Conservation (phyloP, 345 rosid genomes). For the Geranium rotundifolium region DNA sequence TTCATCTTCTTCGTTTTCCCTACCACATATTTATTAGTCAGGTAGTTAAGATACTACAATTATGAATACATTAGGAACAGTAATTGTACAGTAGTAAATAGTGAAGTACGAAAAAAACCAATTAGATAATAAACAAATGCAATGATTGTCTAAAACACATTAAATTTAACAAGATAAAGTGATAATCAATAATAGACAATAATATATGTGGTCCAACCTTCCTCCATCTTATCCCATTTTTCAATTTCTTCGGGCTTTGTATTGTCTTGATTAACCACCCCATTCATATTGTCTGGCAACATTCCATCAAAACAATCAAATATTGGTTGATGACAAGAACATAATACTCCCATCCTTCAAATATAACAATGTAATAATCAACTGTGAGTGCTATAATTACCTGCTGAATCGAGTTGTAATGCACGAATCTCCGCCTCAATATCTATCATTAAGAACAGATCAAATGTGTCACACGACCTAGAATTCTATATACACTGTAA, state of each 20-base stretch:
- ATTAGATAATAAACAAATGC: not conserved
- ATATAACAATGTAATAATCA: not conserved
- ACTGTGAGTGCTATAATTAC: not conserved
- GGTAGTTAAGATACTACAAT: too few species aligned
- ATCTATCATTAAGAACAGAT: slow-evolving; percentile 7
- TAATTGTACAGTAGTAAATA: too few species aligned
- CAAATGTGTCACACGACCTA: not conserved
- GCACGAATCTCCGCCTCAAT: slow-evolving; percentile 10
- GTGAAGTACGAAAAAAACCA: not conserved
- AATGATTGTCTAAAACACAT: not conserved
- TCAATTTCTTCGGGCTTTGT: slow-evolving; percentile 12
- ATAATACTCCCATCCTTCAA: not conserved
- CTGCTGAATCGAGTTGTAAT: slow-evolving; percentile 12
- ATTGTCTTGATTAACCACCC: slow-evolving; percentile 12
- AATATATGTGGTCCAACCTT: slow-evolving; percentile 12
- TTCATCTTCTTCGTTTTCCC: too few species aligned
- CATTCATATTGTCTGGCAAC: slow-evolving; percentile 11
- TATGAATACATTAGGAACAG: too few species aligned
- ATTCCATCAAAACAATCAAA: not conserved
- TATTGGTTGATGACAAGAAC: not conserved
- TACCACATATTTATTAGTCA: too few species aligned
- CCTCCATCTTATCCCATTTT: slow-evolving; percentile 4
- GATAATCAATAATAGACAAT: not conserved
- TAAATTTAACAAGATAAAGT: not conserved
- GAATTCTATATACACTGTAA: not conserved